phyloP scores from a whole-genome alignment of 768 basidiomycete genomes.

The Chiua virens region DNA sequence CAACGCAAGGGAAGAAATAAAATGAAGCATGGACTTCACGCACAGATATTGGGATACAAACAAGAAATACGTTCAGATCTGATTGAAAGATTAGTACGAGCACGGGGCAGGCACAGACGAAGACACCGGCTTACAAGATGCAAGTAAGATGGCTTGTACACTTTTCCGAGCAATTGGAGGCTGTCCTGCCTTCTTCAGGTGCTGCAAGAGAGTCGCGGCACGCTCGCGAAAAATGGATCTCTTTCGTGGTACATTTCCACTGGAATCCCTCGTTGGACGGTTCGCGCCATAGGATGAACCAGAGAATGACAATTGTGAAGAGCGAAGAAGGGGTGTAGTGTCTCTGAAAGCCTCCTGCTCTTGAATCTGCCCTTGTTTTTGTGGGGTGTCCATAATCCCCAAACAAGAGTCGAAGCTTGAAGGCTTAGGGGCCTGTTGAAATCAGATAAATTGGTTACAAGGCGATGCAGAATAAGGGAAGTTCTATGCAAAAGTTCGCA shows the following conservation, averaged over 20 bases:
- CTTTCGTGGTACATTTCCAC: slow-evolving; percentile 4
- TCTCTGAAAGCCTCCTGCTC: background rate
- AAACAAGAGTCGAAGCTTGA: no score
- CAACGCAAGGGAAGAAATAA: background rate
- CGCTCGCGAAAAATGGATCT: slow-evolving; percentile 13
- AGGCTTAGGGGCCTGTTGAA: no score
- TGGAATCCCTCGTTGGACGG: background rate
- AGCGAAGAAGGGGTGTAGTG: slow-evolving; percentile 6
- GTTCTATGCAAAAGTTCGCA: no score
- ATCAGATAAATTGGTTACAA: no score
- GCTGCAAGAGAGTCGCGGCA: slow-evolving; percentile 35
- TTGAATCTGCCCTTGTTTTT: slow-evolving; percentile 11
- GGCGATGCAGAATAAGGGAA: no score
- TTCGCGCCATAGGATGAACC: slow-evolving; percentile 13
- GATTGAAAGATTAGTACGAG: background rate
- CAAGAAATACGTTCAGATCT: slow-evolving; percentile 70
- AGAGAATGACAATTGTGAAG: background rate
- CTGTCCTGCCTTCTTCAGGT: slow-evolving; percentile 36
- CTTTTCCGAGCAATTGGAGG: slow-evolving; percentile 48
- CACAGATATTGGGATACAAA: slow-evolving; percentile 72
- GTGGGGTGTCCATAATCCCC: slow-evolving; percentile 17
- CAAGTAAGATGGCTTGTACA: slow-evolving; percentile 50
- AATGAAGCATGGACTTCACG: slow-evolving; percentile 19
- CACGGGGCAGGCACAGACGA: background rate
- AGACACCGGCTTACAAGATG: slow-evolving; percentile 51